Percentiles rank a stretch among this genome's conserved stretches.
These are phyloP conservation scores for Fusarium sp. DNA, from an alignment of 2,329 filamentous ascomycete species.

Conservation along the genomic window DNA sequence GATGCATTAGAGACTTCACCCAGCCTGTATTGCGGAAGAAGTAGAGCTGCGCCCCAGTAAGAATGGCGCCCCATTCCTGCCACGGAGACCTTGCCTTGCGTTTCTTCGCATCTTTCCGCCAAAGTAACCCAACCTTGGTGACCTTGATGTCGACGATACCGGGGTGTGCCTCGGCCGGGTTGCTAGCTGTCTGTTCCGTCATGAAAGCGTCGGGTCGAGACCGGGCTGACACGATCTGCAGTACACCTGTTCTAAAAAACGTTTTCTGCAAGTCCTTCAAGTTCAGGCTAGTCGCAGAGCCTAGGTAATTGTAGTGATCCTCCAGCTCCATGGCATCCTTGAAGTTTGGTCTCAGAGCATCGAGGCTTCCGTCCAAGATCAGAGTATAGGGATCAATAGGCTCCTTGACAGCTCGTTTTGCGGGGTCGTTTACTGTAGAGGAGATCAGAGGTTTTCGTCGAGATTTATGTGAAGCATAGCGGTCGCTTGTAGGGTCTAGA, in stretches of 20 bases:
- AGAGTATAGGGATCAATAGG: slow-evolving; percentile 95
- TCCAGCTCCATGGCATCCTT: slow-evolving; percentile 94
- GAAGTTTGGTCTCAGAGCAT: slow-evolving; percentile 82
- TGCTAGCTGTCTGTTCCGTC: slow-evolving; percentile 83
- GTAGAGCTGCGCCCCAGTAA: slow-evolving; percentile 96
- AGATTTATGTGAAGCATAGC: slow-evolving; percentile 74
- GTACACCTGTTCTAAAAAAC: slow-evolving; percentile 88
- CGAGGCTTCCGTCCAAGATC: slow-evolving; percentile 89
- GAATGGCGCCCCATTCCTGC: slow-evolving; percentile 98
- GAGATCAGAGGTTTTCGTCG: slow-evolving; percentile 77
- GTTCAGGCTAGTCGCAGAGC: slow-evolving; percentile 78
- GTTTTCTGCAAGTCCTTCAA: slow-evolving; percentile 84
- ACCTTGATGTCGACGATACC: slow-evolving; percentile 98
- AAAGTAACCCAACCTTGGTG: slow-evolving; percentile 92
- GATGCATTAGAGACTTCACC: slow-evolving; percentile 90
- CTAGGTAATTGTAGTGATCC: slow-evolving; percentile 89
- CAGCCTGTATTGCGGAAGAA: slow-evolving; percentile 94
- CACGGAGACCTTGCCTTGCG: slow-evolving; percentile 94
- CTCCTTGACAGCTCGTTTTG: slow-evolving; percentile 75
- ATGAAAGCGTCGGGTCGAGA: slow-evolving; percentile 96
- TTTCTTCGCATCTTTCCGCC: slow-evolving; percentile 94
- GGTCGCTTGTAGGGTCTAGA: slow-evolving; percentile 79
- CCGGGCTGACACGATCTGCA: slow-evolving; percentile 94
- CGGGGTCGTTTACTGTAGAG: slow-evolving; percentile 60
- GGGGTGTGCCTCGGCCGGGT: slow-evolving; percentile 85